Conservation (phyloP, 2,329 filamentous ascomycete genomes). For the Aspergillus sp. region DNA sequence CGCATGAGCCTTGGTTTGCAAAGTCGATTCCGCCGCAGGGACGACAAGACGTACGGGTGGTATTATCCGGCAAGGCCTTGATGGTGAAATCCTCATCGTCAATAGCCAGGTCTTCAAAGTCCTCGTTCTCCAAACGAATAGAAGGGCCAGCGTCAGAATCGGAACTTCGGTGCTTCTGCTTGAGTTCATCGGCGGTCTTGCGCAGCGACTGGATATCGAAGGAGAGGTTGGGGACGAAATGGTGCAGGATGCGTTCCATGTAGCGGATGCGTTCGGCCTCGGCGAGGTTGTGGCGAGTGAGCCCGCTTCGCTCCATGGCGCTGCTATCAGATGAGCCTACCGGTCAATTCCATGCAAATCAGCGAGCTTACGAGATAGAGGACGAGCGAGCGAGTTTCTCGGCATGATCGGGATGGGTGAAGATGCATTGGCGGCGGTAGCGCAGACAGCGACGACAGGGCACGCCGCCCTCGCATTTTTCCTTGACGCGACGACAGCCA, state of each 20-base stretch:
- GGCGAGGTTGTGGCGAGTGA: slow-evolving; percentile 33
- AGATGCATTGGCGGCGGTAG: slow-evolving; percentile 51
- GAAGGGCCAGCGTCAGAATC: slow-evolving; percentile 29
- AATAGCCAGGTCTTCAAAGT: slow-evolving; percentile 40
- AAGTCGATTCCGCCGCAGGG: not conserved
- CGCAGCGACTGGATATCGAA: slow-evolving; percentile 44
- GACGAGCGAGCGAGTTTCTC: slow-evolving; percentile 31
- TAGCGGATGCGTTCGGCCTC: slow-evolving; percentile 36
- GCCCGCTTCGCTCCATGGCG: slow-evolving; percentile 28
- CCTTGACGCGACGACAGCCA: slow-evolving; percentile 54
- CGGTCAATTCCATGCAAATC: too few species aligned
- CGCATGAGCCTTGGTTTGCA: not conserved
- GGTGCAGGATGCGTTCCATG: slow-evolving; percentile 50
- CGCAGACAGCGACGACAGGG: slow-evolving; percentile 54
- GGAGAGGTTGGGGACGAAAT: slow-evolving; percentile 46
- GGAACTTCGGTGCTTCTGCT: slow-evolving; percentile 34
- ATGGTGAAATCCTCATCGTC: slow-evolving; percentile 42
- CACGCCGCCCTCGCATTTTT: slow-evolving; percentile 56
- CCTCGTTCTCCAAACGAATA: slow-evolving; percentile 30
- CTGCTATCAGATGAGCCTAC: slow-evolving; percentile 22
- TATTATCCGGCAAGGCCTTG: slow-evolving; percentile 38
- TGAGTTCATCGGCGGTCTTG: slow-evolving; percentile 43
- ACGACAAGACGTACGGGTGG: slow-evolving; percentile 31
- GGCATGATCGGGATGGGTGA: slow-evolving; percentile 38
- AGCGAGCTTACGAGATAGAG: slow-evolving; percentile 28